Evolutionary conservation across 2,329 filamentous ascomycete species (phyloP), one percentile per base, ranked within the genome.

Genomic region (Beauveria caledonica): DNA sequence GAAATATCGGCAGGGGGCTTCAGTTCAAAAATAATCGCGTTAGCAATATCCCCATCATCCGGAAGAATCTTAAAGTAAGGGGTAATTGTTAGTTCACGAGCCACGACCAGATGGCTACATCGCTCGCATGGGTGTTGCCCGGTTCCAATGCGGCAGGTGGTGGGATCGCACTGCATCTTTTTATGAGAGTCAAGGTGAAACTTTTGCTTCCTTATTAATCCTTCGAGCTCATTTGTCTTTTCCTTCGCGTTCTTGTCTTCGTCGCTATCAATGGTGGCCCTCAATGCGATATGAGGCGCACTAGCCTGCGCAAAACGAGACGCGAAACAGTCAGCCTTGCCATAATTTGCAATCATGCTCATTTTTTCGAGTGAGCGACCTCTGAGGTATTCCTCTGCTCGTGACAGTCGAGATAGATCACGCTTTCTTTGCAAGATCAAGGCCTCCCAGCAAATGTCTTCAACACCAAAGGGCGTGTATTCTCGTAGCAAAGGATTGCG

Each of bases 361-460:
- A 42, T 10, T 1, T 36, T 23, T 0, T 46, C 25, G 11, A 19
- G 0, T 0, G 49, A 36, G 9, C 52, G 51, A 3, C 2, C 0
- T 1, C 60, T 11, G 0, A 85, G 55, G 62, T 86, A 80, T 0
- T 58, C 15, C 64, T 86, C 83, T 1, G 81, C 67, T 0, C 48
- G 23, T 3, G 21, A 23, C 0, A 85, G 66, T 11, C 80, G 72
- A 40, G 72, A 45, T 73, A 84, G 73, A 6, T 84, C 76, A 0
- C 44, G 46, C 27, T 68, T 71, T 1, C 71, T 70, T 0, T 77
- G 75, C 1, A 86, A 69, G 0, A 80, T 60, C 0, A 86, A 71
- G 9, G 77, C 66, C 15, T 33, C 23, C 1, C 82, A 71, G 0
- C 78, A 56, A 0, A 63, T 49, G 0, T 54, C 2, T 0, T 74